phyloP scores from a whole-genome alignment of 2,329 filamentous ascomycete species.

The Zopfia rhizophila region DNA sequence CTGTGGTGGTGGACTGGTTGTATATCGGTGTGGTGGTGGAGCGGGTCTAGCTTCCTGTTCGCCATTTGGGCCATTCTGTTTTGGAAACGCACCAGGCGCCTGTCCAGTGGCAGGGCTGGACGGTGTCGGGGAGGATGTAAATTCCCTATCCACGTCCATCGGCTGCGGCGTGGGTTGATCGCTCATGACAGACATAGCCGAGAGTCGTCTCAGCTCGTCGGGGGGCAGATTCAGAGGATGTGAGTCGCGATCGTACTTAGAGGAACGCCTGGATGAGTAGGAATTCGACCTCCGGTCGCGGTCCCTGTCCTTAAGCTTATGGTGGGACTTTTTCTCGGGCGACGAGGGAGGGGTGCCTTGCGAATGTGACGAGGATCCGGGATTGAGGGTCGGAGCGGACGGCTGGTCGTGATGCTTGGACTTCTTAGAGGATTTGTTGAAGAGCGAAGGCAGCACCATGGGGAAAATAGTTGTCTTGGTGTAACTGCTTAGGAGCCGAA shows the following conservation, averaged over 20 bases:
- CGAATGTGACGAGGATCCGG: slow-evolving; percentile 32
- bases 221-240: slow-evolving; percentile 92
- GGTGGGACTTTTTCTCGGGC: slow-evolving; percentile 50
- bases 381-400: slow-evolving; percentile 30
- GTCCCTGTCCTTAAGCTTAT: slow-evolving; percentile 44
- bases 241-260: slow-evolving; percentile 70
- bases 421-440: slow-evolving; percentile 51
- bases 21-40: slow-evolving; percentile 75
- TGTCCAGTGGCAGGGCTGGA: slow-evolving; percentile 57
- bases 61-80: slow-evolving; percentile 59
- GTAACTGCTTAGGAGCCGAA: too few species aligned
- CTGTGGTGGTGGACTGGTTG: slow-evolving; percentile 60
- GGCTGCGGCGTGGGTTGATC: slow-evolving; percentile 66
- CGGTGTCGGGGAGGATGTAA: slow-evolving; percentile 65
- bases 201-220: slow-evolving; percentile 83
- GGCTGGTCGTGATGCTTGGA: slow-evolving; percentile 36
- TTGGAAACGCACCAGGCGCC: slow-evolving; percentile 61
- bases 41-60: slow-evolving; percentile 65
- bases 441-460: slow-evolving; percentile 52
- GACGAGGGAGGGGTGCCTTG: slow-evolving; percentile 48
- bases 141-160: slow-evolving; percentile 82
- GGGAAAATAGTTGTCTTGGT: slow-evolving; percentile 34
- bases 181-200: slow-evolving; percentile 69
- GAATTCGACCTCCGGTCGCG: slow-evolving; percentile 41
- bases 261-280: slow-evolving; percentile 49